Percentiles rank a stretch among this genome's conserved stretches.
phyloP scores from a whole-genome alignment of 1,284 basidiomycete species.

The Trichosporon ovoides region DNA sequence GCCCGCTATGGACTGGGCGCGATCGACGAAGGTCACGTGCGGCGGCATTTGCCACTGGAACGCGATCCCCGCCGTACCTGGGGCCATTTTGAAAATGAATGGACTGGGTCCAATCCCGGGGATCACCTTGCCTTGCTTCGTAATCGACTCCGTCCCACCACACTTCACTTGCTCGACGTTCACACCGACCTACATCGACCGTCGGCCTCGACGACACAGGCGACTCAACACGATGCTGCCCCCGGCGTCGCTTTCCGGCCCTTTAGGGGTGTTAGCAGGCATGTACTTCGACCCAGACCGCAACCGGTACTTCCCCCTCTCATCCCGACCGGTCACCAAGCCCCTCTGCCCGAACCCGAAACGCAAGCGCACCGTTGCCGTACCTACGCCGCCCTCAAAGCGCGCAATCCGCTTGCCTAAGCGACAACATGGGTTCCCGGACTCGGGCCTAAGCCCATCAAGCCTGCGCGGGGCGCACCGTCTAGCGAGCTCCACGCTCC shows the following conservation, averaged over 20 bases:
- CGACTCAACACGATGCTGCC: neutral
- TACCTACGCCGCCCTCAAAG: neutral
- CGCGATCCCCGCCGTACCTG: too few relatives aligned
- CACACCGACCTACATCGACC: too few relatives aligned
- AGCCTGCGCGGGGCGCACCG: neutral
- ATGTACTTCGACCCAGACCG: slow-evolving; percentile 38
- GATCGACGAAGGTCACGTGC: too few relatives aligned
- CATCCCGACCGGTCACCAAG: neutral
- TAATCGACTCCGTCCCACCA: too few relatives aligned
- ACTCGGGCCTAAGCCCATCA: too few relatives aligned
- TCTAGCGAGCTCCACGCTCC: neutral
- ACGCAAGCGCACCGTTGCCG: neutral
- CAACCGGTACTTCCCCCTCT: slow-evolving; percentile 38
- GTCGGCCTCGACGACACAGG: too few relatives aligned
- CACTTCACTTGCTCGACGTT: too few relatives aligned
- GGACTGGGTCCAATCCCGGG: too few relatives aligned
- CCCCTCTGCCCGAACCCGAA: neutral
- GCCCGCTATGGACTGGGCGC: too few relatives aligned
- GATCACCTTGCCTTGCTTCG: too few relatives aligned
- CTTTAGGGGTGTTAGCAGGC: slow-evolving; percentile 37
- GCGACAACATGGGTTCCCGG: neutral
- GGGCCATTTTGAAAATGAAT: too few relatives aligned
- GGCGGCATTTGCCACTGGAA: neutral
- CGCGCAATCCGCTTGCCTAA: neutral
- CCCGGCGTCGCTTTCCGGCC: slow-evolving; percentile 2